phyloP scores from a whole-genome alignment of 177 flowering plant genomes.

The Vitis hybrid region DNA sequence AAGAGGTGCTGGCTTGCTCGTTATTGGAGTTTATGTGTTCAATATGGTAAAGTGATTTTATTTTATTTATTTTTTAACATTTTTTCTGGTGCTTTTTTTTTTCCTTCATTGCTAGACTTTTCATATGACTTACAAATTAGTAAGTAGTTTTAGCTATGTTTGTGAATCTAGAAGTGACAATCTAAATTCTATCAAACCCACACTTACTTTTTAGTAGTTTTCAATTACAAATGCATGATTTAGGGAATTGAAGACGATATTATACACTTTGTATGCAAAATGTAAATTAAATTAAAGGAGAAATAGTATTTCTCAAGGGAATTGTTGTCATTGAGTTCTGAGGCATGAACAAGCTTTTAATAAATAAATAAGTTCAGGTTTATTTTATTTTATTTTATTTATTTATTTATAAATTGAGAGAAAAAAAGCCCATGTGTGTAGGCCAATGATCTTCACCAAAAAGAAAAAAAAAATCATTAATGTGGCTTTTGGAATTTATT shows the following conservation, averaged over 20 bases:
- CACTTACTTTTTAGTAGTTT: neutral
- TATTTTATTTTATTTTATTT: neutral
- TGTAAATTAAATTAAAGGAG: neutral
- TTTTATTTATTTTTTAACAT: neutral
- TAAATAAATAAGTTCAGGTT: neutral
- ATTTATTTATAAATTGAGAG: neutral
- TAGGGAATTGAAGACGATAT: neutral
- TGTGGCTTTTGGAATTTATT: neutral
- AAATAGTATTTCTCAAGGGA: neutral
- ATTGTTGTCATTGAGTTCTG: neutral
- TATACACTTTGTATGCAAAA: neutral
- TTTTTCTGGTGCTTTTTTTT: too few species aligned
- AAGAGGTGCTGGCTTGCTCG: conserved; percentile 99
- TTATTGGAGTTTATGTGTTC: conserved; percentile 83
- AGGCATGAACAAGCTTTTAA: neutral
- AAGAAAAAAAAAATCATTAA: too few species aligned
- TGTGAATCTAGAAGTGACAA: neutral
- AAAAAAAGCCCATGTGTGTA: too few species aligned
- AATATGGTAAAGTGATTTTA: conserved; percentile 52
- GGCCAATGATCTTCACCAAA: too few species aligned
- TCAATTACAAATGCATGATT: neutral
- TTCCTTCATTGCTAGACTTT: neutral
- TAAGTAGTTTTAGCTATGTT: too few species aligned
- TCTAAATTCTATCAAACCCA: too few species aligned
- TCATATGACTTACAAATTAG: neutral